Conservation (phyloP, 805 yeast genomes). For the Yarrowia phangngaensis region DNA sequence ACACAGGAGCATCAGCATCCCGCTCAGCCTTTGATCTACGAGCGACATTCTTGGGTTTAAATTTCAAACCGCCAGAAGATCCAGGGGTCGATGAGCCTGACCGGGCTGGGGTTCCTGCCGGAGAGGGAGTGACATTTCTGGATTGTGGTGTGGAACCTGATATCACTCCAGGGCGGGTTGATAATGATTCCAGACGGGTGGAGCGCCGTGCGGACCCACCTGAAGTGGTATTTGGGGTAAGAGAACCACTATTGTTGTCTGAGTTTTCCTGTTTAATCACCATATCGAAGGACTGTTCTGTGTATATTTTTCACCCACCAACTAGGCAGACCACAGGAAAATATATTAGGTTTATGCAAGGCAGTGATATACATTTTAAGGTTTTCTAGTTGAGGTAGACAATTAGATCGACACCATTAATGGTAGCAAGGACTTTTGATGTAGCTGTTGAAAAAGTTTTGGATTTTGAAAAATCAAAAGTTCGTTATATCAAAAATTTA, state of each 20-base stretch:
- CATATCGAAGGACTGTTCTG: slow-evolving; percentile 21
- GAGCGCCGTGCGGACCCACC: slow-evolving; percentile 1
- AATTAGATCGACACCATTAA: no score
- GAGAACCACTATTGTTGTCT: no score
- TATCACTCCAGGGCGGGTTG: slow-evolving; percentile 27
- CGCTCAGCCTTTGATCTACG: slow-evolving; percentile 80
- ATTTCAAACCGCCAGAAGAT: slow-evolving; percentile 44
- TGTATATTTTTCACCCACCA: neutral
- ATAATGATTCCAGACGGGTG: slow-evolving; percentile 30
- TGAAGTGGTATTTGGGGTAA: neutral
- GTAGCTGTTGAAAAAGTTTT: no score
- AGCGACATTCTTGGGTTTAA: slow-evolving; percentile 83
- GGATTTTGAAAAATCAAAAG: no score
- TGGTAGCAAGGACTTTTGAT: no score
- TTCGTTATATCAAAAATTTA: no score
- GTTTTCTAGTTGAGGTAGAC: no score
- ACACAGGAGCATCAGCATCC: slow-evolving; percentile 65
- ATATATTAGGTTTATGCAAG: no score
- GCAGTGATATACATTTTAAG: no score
- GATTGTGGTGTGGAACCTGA: slow-evolving; percentile 20
- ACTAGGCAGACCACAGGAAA: no score
- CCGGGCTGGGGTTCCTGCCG: slow-evolving; percentile 20
- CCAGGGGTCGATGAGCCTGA: slow-evolving; percentile 27
- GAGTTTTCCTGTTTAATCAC: slow-evolving; percentile 9
- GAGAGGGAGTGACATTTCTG: slow-evolving; percentile 14